A percentile compares a stretch with the other conserved stretches of the same genome.
These are phyloP conservation scores for Hypseocharis bilobata DNA, from an alignment of 441 rosid species.

Conservation along the genomic window DNA sequence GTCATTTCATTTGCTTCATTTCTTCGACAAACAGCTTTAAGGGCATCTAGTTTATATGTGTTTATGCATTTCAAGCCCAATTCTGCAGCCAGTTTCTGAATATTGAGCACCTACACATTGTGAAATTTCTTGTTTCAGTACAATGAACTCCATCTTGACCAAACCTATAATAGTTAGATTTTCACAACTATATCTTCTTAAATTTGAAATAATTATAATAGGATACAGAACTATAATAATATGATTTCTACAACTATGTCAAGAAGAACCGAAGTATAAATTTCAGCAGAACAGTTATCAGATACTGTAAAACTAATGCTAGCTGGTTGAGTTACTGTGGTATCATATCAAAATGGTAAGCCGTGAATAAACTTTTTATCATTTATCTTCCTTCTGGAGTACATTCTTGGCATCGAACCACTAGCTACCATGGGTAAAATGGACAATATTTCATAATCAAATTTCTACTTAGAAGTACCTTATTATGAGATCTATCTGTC, in stretches of 20 bases:
- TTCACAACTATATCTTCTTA: not conserved
- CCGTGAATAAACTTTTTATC: no score
- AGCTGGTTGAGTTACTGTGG: no score
- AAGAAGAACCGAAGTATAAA: not conserved
- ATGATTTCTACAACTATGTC: not conserved
- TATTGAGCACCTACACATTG: slow-evolving; percentile 42
- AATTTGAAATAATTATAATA: no score
- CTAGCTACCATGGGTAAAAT: not conserved
- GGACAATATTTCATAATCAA: not conserved
- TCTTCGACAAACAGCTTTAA: slow-evolving; percentile 60
- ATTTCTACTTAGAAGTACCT: slow-evolving; percentile 35
- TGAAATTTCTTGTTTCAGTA: not conserved
- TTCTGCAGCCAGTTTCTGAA: slow-evolving; percentile 69
- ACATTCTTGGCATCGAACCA: not conserved
- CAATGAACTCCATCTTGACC: not conserved
- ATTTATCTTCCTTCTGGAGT: no score
- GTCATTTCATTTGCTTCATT: slow-evolving; percentile 29
- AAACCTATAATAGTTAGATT: not conserved
- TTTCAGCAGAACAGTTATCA: not conserved
- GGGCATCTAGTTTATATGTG: slow-evolving; percentile 76
- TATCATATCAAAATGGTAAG: no score
- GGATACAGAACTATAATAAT: no score
- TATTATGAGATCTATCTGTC: slow-evolving; percentile 88
- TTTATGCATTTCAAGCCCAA: slow-evolving; percentile 72
- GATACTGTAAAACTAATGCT: no score